These are phyloP conservation scores for Hortiboletus campestris DNA, from an alignment of 768 basidiomycete species.

Conservation along the genomic window DNA sequence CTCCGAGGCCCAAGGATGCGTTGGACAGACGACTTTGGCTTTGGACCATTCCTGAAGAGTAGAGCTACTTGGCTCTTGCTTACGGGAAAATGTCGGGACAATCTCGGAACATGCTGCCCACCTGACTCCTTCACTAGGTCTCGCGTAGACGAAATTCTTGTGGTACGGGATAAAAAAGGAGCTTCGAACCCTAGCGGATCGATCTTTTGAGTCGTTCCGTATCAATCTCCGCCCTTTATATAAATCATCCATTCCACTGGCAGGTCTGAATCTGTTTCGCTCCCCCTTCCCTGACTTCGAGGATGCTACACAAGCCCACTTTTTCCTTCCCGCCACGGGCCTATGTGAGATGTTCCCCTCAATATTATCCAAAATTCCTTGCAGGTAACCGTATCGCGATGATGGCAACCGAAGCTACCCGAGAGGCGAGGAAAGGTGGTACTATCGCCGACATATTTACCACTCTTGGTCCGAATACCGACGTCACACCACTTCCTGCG, in stretches of 20 bases:
- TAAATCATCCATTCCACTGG: no score
- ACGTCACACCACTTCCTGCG: slow-evolving; percentile 43
- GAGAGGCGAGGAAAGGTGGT: slow-evolving; percentile 28
- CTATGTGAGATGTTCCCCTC: neutral
- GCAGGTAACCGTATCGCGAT: neutral
- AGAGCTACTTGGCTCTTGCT: no score
- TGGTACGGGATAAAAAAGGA: no score
- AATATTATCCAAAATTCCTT: neutral
- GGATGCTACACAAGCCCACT: neutral
- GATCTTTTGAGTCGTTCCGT: no score
- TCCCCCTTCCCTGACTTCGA: neutral
- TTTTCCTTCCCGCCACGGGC: neutral
- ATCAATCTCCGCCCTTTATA: neutral
- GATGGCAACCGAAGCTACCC: slow-evolving; percentile 13
- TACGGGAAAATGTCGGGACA: no score
- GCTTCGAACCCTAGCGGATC: neutral
- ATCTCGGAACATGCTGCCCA: no score
- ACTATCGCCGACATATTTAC: slow-evolving; percentile 48
- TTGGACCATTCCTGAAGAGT: no score
- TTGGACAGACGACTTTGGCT: no score
- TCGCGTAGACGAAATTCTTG: no score
- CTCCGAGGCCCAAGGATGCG: no score
- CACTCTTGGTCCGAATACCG: slow-evolving; percentile 39
- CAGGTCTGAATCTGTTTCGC: neutral
- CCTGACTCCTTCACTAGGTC: no score